phyloP scores from a whole-genome alignment of 768 basidiomycete genomes.

The Trametes elegans region DNA sequence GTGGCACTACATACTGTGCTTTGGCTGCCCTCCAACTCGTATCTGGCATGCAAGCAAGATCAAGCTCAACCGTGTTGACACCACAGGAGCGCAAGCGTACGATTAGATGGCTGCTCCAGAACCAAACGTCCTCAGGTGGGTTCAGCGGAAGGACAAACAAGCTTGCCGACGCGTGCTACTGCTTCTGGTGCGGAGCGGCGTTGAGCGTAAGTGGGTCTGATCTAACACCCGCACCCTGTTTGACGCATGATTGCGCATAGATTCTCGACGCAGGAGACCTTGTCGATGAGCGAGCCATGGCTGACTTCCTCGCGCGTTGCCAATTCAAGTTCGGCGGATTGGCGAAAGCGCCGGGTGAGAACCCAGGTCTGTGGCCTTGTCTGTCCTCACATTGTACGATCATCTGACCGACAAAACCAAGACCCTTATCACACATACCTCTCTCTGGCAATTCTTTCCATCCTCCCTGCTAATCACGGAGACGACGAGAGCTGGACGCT shows the following conservation, averaged over 20 bases:
- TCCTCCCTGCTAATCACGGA: conserved; percentile 43
- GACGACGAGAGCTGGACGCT: conserved; percentile 51
- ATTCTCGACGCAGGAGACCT: conserved; percentile 62
- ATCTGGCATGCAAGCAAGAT: conserved; percentile 27
- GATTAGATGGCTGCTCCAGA: conserved; percentile 74
- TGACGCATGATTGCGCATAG: conserved; percentile 36
- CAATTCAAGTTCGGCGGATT: conserved; percentile 92
- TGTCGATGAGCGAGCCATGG: conserved; percentile 55
- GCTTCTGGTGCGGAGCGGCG: conserved; percentile 91
- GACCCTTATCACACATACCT: conserved; percentile 98
- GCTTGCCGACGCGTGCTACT: conserved; percentile 89
- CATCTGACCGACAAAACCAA: conserved; percentile 24
- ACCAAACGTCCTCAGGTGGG: conserved; percentile 72
- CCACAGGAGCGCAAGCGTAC: conserved; percentile 49
- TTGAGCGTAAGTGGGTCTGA: conserved; percentile 52
- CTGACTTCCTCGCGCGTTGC: conserved; percentile 64
- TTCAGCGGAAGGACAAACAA: conserved; percentile 90
- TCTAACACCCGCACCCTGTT: background rate
- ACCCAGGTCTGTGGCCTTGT: conserved; percentile 62
- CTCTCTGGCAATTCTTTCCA: conserved; percentile 75
- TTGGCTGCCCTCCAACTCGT: conserved; percentile 70
- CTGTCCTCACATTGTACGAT: background rate
- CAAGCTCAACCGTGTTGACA: conserved; percentile 23
- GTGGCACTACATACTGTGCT: conserved; percentile 93
- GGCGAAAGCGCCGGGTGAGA: conserved; percentile 76